Evolutionary conservation across 768 basidiomycete genomes (phyloP), one percentile per base, ranked within the genome.

Genomic region (Trametes cinnabarina): DNA sequence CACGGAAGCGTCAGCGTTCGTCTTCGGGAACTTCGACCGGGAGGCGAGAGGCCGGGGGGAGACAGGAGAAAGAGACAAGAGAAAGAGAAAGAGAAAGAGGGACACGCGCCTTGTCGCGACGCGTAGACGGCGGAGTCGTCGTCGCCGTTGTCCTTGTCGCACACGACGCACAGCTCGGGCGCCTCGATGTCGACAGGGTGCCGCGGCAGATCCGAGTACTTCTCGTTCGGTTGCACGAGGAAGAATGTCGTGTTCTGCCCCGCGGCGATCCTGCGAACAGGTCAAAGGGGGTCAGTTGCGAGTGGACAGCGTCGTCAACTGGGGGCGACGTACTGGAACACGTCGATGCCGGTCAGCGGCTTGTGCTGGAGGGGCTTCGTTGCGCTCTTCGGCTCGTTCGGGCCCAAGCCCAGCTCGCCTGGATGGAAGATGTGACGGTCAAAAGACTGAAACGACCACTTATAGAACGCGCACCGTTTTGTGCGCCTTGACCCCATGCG

Each of bases 181-280:
- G 87, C 80, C 3, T 79, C 76, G 19, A 94, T 76, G 40, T 93
- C 87, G 40, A 78, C 70, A 1, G 95, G 95, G 69, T 92, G 89
- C 40, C 94, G 79, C 11, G 86, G 86, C 54, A 96, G 76, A 43
- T 93, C 90, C 5, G 88, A 82, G 62, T 88, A 79, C 64, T 84
- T 86, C 37, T 85, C 85, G 62, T 79, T 84, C 2, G 94, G 92
- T 47, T 77, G 79, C 2, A 88, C 92, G 35, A 98, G 78, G 74
- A 97, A 85, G 60, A 90, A 73, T 0, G 92, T 93, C 28, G 90
- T 92, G 66, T 92, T 91, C 64, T 94, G 92, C 15, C 90, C 92
- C 0, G 89, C 87, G 0, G 88, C 89, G 56, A 98, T 78, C 53
- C 92, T 94, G 65, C 19, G 9, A 17, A 32, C 14, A 28, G 63